Evolutionary conservation across 805 yeast genomes (phyloP).

Genomic region (Ogataea paraovalis): DNA sequence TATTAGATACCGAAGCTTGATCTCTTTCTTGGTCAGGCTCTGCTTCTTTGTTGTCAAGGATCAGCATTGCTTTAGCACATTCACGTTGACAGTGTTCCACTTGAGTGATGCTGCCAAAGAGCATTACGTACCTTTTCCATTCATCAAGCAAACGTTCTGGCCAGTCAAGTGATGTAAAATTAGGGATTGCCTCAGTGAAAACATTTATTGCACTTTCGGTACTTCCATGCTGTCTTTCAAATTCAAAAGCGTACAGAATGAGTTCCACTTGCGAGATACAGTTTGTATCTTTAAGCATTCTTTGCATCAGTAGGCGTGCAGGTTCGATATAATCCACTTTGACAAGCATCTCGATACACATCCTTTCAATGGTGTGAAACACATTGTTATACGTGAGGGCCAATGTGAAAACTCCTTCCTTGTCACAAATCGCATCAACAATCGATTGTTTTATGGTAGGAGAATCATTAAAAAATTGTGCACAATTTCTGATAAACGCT

Average conservation of each 20-base stretch:
- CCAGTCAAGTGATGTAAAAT: constrained; percentile 37
- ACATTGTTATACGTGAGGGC: constrained; percentile 33
- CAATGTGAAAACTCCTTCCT: constrained; percentile 19
- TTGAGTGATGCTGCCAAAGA: constrained; percentile 29
- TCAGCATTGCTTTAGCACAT: constrained; percentile 1
- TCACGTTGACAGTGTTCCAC: neutral
- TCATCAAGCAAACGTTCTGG: constrained; percentile 49
- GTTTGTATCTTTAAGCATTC: constrained; percentile 2
- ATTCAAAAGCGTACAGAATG: constrained; percentile 43
- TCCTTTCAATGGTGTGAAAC: constrained; percentile 42
- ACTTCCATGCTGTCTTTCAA: constrained; percentile 34
- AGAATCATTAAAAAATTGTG: constrained; percentile 1
- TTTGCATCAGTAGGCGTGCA: constrained; percentile 20
- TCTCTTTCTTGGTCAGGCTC: too few relatives aligned
- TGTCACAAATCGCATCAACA: constrained; percentile 12
- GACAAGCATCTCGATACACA: constrained; percentile 34
- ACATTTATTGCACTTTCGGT: constrained; percentile 23
- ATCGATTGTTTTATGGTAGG: too few relatives aligned
- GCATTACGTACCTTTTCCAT: constrained; percentile 35
- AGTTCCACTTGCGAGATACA: constrained; percentile 35
- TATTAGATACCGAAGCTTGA: too few relatives aligned
- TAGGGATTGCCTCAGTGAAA: constrained; percentile 31
- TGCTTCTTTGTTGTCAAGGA: neutral
- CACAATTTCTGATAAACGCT: constrained; percentile 7
- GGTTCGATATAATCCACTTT: constrained; percentile 25